These are phyloP conservation scores for Microbotryomycetes sp. DNA, from an alignment of 1,284 basidiomycete genomes.

Conservation along the genomic window DNA sequence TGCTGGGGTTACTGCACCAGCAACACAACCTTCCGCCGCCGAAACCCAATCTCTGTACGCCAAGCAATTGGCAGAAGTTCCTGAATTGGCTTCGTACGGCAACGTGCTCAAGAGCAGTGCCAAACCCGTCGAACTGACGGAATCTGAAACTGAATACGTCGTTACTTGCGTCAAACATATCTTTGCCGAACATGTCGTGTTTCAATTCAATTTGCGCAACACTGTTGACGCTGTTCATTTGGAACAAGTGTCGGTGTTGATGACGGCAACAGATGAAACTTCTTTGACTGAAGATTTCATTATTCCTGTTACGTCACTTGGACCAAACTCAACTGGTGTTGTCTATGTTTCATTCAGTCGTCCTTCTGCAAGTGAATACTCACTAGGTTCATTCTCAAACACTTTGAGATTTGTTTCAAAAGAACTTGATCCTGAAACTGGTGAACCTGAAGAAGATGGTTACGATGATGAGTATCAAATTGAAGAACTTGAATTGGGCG, in stretches of 20 bases:
- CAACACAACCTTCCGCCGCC: slow-evolving; percentile 53
- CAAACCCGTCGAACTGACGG: slow-evolving; percentile 79
- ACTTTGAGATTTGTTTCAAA: slow-evolving; percentile 96
- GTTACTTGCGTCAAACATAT: slow-evolving; percentile 95
- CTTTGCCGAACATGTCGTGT: slow-evolving; percentile 91
- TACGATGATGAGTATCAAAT: slow-evolving; percentile 98
- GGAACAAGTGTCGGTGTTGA: slow-evolving; percentile 91
- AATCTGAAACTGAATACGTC: slow-evolving; percentile 97
- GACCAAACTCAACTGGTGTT: slow-evolving; percentile 65
- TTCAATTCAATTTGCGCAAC: slow-evolving; percentile 98
- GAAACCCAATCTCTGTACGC: slow-evolving; percentile 81
- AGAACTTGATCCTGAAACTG: slow-evolving; percentile 93
- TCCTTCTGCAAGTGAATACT: slow-evolving; percentile 66
- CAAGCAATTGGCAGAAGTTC: slow-evolving; percentile 74
- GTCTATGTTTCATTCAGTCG: slow-evolving; percentile 94
- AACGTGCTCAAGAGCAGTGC: slow-evolving; percentile 77
- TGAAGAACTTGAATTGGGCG: slow-evolving; percentile 89
- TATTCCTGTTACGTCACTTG: slow-evolving; percentile 68
- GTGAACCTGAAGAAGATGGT: slow-evolving; percentile 93
- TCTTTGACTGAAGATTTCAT: slow-evolving; percentile 92
- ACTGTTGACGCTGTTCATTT: slow-evolving; percentile 89
- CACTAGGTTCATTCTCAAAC: slow-evolving; percentile 79
- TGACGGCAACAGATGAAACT: slow-evolving; percentile 67
- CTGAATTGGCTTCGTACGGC: slow-evolving; percentile 81
- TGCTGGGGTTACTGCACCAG: slow-evolving; percentile 3